These are phyloP conservation scores for Batrachochytrium dendrobatidis DNA, from an alignment of 371 early-diverging fungal species.

Conservation along the genomic window DNA sequence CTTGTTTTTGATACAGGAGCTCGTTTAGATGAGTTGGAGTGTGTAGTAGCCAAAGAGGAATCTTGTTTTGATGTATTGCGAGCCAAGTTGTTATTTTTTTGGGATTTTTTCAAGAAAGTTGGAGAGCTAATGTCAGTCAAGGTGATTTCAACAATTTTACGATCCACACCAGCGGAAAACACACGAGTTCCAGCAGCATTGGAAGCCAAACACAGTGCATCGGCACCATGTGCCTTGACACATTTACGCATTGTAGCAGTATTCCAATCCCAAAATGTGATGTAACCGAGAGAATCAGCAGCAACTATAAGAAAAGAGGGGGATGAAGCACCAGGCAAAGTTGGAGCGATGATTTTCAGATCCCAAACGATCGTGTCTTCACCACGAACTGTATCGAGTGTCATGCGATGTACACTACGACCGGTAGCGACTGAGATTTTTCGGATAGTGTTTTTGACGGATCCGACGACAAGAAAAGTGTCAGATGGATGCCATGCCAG, in stretches of 20 bases:
- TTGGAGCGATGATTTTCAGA: constrained; percentile 25
- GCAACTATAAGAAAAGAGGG: constrained; percentile 78
- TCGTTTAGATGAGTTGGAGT: neutral
- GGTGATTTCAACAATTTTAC: constrained; percentile 67
- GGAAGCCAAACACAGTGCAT: constrained; percentile 76
- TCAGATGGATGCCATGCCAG: constrained; percentile 77
- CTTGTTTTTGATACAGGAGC: neutral
- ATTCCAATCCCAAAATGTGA: constrained; percentile 78
- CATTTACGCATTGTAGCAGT: constrained; percentile 61
- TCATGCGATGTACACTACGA: constrained; percentile 13
- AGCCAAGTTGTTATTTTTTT: constrained; percentile 12
- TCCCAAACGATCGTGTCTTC: constrained; percentile 55
- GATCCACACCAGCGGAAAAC: constrained; percentile 86
- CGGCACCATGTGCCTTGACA: constrained; percentile 72
- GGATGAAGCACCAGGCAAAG: neutral
- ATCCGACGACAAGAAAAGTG: constrained; percentile 68
- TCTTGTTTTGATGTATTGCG: constrained; percentile 25
- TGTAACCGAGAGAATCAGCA: constrained; percentile 84
- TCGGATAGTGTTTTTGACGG: constrained; percentile 72
- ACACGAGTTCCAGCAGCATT: constrained; percentile 56
- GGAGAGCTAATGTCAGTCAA: constrained; percentile 32
- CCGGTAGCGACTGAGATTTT: constrained; percentile 60
- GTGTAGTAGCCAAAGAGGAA: neutral
- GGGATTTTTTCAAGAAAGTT: neutral
- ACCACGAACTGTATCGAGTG: constrained; percentile 20